These are phyloP conservation scores for Cyclanthera cordifolia DNA, from an alignment of 306 rosid species.

Conservation along the genomic window DNA sequence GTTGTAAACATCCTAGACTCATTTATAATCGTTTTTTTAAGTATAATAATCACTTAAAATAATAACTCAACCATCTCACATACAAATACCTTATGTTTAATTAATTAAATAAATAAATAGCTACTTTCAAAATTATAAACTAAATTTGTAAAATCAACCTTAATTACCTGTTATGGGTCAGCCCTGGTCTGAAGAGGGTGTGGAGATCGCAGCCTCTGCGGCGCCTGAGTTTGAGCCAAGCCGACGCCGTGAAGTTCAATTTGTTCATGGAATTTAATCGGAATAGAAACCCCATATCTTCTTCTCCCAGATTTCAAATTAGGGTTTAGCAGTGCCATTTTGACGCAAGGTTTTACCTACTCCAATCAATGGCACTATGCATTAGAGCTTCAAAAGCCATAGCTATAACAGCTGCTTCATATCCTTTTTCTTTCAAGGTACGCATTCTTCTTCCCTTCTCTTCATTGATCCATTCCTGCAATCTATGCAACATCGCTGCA, in stretches of 20 bases:
- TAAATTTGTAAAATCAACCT: too few relatives aligned
- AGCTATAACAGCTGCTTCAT: conserved; percentile 11
- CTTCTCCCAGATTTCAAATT: background rate
- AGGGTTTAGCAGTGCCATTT: background rate
- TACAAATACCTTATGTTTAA: too few relatives aligned
- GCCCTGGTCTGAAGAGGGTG: background rate
- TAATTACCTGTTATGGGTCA: background rate
- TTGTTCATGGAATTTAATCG: background rate
- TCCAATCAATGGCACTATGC: conserved; percentile 63
- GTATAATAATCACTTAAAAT: too few relatives aligned
- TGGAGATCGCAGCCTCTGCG: background rate
- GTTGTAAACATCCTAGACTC: too few relatives aligned
- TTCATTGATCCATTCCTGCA: conserved; percentile 22
- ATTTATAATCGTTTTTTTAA: too few relatives aligned
- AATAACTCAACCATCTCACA: too few relatives aligned
- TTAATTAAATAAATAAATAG: too few relatives aligned
- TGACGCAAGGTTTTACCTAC: conserved; percentile 11
- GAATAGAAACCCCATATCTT: background rate
- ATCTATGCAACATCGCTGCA: conserved; percentile 10
- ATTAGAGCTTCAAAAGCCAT: conserved; percentile 45
- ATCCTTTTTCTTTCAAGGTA: conserved; percentile 28
- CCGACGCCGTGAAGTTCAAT: background rate
- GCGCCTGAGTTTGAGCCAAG: conserved; percentile 10
- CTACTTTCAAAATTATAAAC: too few relatives aligned
- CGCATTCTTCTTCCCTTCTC: conserved; percentile 33